These are phyloP conservation scores for Trichoderma sp. DNA, from an alignment of 2,329 filamentous ascomycete species.

Conservation along the genomic window DNA sequence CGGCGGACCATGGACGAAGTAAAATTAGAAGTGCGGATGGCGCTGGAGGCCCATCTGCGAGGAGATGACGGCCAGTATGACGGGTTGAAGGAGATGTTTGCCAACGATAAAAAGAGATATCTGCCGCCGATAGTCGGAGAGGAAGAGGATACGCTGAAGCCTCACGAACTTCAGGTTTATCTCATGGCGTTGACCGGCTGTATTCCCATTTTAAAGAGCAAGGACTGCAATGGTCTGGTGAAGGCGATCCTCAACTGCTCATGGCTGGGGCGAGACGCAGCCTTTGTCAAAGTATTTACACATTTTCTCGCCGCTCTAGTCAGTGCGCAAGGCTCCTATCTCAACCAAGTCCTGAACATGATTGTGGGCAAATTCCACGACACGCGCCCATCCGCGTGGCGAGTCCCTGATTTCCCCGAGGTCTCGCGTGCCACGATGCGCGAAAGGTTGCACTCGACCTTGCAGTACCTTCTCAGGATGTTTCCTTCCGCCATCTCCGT, in stretches of 20 bases:
- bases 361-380: constrained; percentile 77
- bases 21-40: constrained; percentile 58
- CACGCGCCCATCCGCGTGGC: constrained; percentile 51
- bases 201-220: constrained; percentile 61
- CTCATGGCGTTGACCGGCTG: constrained; percentile 66
- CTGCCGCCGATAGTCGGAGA: constrained; percentile 46
- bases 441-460: constrained; percentile 72
- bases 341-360: constrained; percentile 75
- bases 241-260: constrained; percentile 62
- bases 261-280: constrained; percentile 67
- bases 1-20: constrained; percentile 58
- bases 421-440: constrained; percentile 70
- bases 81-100: constrained; percentile 62
- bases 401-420: constrained; percentile 56
- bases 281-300: constrained; percentile 69
- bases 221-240: constrained; percentile 62
- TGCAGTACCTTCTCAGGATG: constrained; percentile 77
- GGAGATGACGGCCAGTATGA: constrained; percentile 65
- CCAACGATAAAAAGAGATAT: constrained; percentile 52
- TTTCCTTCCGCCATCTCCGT: constrained; percentile 78
- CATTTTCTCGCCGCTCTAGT: constrained; percentile 73
- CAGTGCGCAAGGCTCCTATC: constrained; percentile 80
- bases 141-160: constrained; percentile 54
- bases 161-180: constrained; percentile 63
- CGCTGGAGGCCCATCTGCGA: constrained; percentile 59